Conservation (phyloP, 2,329 filamentous ascomycete genomes). For the Thielaviopsis punctulata region DNA sequence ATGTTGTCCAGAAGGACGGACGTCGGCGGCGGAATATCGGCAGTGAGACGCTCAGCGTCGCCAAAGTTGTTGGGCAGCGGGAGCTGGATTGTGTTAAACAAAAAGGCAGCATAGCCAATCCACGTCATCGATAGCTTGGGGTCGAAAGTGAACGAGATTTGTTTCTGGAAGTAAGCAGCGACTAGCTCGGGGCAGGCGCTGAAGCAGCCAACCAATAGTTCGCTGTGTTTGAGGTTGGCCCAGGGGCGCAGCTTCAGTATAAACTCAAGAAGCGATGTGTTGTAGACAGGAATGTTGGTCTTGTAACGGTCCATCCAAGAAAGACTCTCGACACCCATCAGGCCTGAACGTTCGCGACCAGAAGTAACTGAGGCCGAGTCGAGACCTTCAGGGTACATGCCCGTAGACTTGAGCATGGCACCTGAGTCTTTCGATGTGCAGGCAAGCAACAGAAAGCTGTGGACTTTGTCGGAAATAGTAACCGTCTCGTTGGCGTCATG, state of each 20-base stretch:
- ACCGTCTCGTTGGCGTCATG: constrained; percentile 27
- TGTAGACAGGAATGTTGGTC: constrained; percentile 55
- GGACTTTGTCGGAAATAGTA: constrained; percentile 49
- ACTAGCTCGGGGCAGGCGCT: constrained; percentile 68
- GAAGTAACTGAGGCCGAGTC: constrained; percentile 29
- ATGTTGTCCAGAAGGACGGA: constrained; percentile 72
- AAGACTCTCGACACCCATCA: constrained; percentile 48
- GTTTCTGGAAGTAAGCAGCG: constrained; percentile 70
- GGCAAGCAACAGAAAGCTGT: constrained; percentile 56
- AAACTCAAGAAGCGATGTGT: constrained; percentile 63
- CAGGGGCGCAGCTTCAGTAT: constrained; percentile 67
- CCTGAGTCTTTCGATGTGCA: constrained; percentile 62
- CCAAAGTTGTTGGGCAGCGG: constrained; percentile 59
- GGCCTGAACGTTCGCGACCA: constrained; percentile 23
- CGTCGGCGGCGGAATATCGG: constrained; percentile 56
- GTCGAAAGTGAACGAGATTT: constrained; percentile 68
- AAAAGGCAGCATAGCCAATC: constrained; percentile 81
- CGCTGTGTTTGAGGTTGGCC: constrained; percentile 61
- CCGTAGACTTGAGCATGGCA: constrained; percentile 56
- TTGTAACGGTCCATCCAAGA: constrained; percentile 52
- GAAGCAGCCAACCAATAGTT: constrained; percentile 69
- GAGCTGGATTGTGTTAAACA: constrained; percentile 66
- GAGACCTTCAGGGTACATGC: constrained; percentile 67
- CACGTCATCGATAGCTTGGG: constrained; percentile 85
- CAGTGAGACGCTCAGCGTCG: constrained; percentile 38